Conservation (phyloP, 2,329 filamentous ascomycete genomes). For the Cyanodermella asteris region DNA sequence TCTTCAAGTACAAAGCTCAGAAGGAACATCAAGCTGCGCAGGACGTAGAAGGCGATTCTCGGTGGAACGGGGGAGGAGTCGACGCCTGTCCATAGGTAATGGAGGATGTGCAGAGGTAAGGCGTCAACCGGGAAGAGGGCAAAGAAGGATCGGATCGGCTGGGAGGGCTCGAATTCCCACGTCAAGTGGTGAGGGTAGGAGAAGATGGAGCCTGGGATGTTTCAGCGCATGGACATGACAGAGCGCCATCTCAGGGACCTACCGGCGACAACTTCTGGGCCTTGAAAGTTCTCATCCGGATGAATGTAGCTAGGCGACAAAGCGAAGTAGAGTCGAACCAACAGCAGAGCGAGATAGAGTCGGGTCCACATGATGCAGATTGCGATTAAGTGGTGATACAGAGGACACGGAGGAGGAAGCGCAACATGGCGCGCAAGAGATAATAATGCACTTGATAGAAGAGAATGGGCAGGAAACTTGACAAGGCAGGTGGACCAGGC, state of each 20-base stretch:
- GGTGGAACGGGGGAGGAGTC: constrained; percentile 60
- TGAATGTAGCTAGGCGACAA: constrained; percentile 90
- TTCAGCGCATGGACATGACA: too few relatives aligned
- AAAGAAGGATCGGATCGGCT: constrained; percentile 87
- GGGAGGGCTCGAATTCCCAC: constrained; percentile 83
- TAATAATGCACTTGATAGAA: too few relatives aligned
- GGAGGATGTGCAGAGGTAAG: constrained; percentile 74
- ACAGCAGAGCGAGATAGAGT: constrained; percentile 61
- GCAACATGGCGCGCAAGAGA: too few relatives aligned
- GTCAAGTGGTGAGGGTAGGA: constrained; percentile 73
- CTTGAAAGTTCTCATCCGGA: constrained; percentile 97
- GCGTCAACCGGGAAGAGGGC: constrained; percentile 92
- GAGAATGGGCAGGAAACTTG: too few relatives aligned
- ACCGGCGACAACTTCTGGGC: constrained; percentile 93
- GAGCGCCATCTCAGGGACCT: too few relatives aligned
- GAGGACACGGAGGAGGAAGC: too few relatives aligned
- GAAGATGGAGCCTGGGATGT: constrained; percentile 73
- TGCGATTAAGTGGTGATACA: too few relatives aligned
- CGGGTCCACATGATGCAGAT: constrained; percentile 60
- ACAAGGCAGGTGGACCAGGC: too few relatives aligned
- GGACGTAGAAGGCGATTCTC: constrained; percentile 70
- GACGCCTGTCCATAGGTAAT: constrained; percentile 79
- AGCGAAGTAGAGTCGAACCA: constrained; percentile 83
- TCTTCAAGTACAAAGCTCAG: constrained; percentile 93
- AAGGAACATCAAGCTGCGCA: constrained; percentile 79